phyloP scores from a whole-genome alignment of 495 filamentous ascomycete species.

The Entonaema liquescens region DNA sequence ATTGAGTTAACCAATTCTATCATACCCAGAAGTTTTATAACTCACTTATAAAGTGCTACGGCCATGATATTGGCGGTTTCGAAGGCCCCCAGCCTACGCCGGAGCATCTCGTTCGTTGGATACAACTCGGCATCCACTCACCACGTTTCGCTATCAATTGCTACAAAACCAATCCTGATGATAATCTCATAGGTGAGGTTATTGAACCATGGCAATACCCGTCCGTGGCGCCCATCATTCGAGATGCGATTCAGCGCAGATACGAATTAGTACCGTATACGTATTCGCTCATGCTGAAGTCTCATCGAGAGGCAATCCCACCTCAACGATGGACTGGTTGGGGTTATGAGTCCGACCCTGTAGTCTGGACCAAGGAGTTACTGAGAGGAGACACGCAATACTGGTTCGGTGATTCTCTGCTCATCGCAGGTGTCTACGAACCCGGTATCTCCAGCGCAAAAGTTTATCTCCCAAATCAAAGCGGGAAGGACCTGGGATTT shows the following conservation, averaged over 20 bases:
- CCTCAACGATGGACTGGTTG: slow-evolving; percentile 74
- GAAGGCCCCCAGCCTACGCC: slow-evolving; percentile 74
- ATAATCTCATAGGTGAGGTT: slow-evolving; percentile 70
- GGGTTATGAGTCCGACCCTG: slow-evolving; percentile 70
- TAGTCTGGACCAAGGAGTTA: slow-evolving; percentile 64
- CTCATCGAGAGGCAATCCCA: slow-evolving; percentile 64
- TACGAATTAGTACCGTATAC: slow-evolving; percentile 76
- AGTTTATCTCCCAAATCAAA: slow-evolving; percentile 67
- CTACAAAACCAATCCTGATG: slow-evolving; percentile 71
- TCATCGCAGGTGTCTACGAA: slow-evolving; percentile 72
- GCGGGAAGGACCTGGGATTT: slow-evolving; percentile 61
- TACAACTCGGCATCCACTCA: slow-evolving; percentile 73
- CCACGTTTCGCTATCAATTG: slow-evolving; percentile 78
- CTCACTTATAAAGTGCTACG: slow-evolving; percentile 61
- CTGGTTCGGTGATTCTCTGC: slow-evolving; percentile 73
- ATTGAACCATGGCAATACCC: slow-evolving; percentile 81
- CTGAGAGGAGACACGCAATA: slow-evolving; percentile 70
- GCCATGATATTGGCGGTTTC: slow-evolving; percentile 77
- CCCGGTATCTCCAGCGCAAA: slow-evolving; percentile 59
- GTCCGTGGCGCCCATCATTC: slow-evolving; percentile 65
- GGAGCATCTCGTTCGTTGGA: slow-evolving; percentile 74
- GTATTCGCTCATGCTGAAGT: slow-evolving; percentile 68
- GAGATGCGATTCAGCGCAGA: slow-evolving; percentile 69
- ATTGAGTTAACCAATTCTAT: background rate
- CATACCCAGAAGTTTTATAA: background rate